Evolutionary conservation across 768 basidiomycete genomes (phyloP), one percentile per base, ranked within the genome.

Genomic region (Kwoniella dejecticola): DNA sequence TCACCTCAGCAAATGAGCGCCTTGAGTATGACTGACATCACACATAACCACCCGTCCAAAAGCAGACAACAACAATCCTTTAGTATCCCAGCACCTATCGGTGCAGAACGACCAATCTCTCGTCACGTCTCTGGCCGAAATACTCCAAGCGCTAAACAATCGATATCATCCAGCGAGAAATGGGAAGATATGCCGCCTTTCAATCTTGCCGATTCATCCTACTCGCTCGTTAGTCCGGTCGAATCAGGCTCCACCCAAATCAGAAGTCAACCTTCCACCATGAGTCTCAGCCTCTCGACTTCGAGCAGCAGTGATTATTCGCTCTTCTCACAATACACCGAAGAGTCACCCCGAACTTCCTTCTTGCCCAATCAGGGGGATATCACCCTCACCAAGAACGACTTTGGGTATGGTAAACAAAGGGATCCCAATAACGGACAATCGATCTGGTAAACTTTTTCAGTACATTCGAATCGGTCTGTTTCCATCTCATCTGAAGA

Each of bases 181-280:
- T 29, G 48, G 38, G 57, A 59, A 30, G 57, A 59, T 31, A 59
- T 59, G 57, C 57, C 57, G 4, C 21, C 57, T 21, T 59, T 50
- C 48, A 50, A 13, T 36, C 12, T 59, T 36, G 23, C 57, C 24
- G 38, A 59, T 13, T 49, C 57, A 17, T 24, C 21, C 24, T 21
- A 27, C 42, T n/a, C 42, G 5, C 41, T 8, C 7, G 7, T 15
- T 7, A 36, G 33, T 42, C 11, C 41, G 19, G 19, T 13, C 17
- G 41, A n/a, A 5, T 42, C 41, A 6, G 19, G 8, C 2, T 27
- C 45, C 8, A 29, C 19, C n/a, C n/a, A 12, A 12, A 17, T 48
- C 24, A 45, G 60, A 24, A 62, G 52, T 29, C 48, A 42, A 26
- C 40, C 48, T 19, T 38, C 31, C 33, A 50, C 49, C 10, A 38